Percentiles rank a stretch among this genome's conserved stretches.
Evolutionary conservation across 352 stramenopile species (phyloP).

Genomic region (Lagenidium giganteum): DNA sequence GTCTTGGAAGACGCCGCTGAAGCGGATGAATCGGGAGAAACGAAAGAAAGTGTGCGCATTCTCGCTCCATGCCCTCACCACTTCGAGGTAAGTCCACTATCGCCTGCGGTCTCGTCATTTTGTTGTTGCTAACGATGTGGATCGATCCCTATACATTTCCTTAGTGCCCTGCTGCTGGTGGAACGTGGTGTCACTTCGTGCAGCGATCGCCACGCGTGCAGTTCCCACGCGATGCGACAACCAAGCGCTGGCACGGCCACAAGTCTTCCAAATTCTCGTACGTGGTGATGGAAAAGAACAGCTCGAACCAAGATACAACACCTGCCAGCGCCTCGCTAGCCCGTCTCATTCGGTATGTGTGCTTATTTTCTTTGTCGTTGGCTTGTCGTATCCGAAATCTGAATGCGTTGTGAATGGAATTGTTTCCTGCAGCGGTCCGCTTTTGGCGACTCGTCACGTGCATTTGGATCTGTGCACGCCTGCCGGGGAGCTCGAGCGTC

Average conservation of each 20-base stretch:
- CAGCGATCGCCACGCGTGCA: conserved; percentile 73
- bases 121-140: background rate
- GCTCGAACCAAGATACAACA: conserved; percentile 15
- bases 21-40: conserved; percentile 18
- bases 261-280: conserved; percentile 87
- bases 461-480: conserved; percentile 81
- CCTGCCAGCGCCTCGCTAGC: conserved; percentile 34
- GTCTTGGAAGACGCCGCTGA: conserved; percentile 31
- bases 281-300: conserved; percentile 72
- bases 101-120: background rate
- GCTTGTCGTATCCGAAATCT: background rate
- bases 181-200: conserved; percentile 85
- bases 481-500: conserved; percentile 68
- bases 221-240: conserved; percentile 61
- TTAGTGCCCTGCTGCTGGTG: conserved; percentile 60
- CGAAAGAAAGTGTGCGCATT: conserved; percentile 31
- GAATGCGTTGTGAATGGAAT: too few species aligned
- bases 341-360: conserved; percentile 52
- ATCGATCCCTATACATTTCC: background rate
- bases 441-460: conserved; percentile 75
- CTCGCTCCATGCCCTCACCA: conserved; percentile 76
- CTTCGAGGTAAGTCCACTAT: conserved; percentile 57
- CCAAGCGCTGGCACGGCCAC: conserved; percentile 80
- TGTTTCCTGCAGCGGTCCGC: conserved; percentile 39
- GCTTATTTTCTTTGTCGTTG: background rate